phyloP scores from a whole-genome alignment of 208 protist species.

The Phytomonas francai region DNA sequence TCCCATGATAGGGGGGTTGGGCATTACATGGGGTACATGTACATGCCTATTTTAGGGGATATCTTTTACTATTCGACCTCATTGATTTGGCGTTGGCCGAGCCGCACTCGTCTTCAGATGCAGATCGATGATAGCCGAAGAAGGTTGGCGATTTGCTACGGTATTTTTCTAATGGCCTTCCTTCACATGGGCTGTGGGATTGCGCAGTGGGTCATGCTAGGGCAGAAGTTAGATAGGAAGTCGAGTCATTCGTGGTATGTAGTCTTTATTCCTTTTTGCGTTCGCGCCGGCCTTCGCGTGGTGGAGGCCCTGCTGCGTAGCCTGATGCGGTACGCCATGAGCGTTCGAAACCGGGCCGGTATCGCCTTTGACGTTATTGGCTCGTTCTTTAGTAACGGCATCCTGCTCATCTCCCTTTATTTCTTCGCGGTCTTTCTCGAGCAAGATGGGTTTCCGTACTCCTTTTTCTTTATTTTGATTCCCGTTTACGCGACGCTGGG shows the following conservation, averaged over 20 bases:
- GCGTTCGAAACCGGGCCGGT: conserved; percentile 38
- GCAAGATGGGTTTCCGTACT: conserved; percentile 29
- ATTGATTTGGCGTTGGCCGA: conserved; percentile 83
- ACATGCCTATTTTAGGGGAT: conserved; percentile 63
- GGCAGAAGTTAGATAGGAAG: conserved; percentile 45
- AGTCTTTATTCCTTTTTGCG: conserved; percentile 62
- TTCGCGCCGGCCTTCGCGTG: conserved; percentile 53
- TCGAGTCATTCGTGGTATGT: conserved; percentile 65
- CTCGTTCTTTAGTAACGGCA: conserved; percentile 80
- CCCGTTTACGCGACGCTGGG: conserved; percentile 64
- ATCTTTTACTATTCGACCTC: conserved; percentile 75
- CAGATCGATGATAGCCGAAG: conserved; percentile 52
- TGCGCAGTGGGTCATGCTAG: conserved; percentile 74
- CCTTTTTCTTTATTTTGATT: conserved; percentile 44
- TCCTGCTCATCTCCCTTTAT: conserved; percentile 70
- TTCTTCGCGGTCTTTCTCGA: conserved; percentile 70
- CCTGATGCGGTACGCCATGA: conserved; percentile 62
- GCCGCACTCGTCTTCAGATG: conserved; percentile 58
- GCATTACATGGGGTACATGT: conserved; percentile 49
- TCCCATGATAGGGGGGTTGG: conserved; percentile 19
- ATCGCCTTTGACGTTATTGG: conserved; percentile 77
- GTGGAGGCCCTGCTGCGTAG: conserved; percentile 70
- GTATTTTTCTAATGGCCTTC: conserved; percentile 68
- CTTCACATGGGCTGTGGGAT: conserved; percentile 54
- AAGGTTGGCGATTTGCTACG: conserved; percentile 46